Percentiles rank a stretch among this genome's conserved stretches.
Conservation (phyloP, 495 filamentous ascomycete species). For the Evernia prunastri region DNA sequence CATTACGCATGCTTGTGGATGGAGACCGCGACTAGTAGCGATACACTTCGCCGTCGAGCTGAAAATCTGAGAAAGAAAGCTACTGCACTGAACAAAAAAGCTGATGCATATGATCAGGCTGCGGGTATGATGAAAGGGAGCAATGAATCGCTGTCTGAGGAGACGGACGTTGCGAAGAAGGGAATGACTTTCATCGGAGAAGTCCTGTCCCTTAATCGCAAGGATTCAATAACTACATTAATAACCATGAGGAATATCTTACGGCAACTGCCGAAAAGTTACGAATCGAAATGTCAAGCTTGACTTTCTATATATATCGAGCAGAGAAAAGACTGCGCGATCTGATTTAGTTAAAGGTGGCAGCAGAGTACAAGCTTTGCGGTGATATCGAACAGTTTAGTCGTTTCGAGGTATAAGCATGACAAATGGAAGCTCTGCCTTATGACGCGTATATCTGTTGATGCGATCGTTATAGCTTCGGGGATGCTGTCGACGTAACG, state of each 20-base stretch:
- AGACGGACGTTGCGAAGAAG: too few relatives aligned
- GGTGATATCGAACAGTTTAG: not conserved
- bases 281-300: not conserved
- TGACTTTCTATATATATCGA: not conserved
- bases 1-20: too few relatives aligned
- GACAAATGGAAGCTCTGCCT: not conserved
- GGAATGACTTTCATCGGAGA: not conserved
- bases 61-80: too few relatives aligned
- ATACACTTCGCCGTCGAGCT: too few relatives aligned
- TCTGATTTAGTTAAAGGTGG: not conserved
- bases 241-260: not conserved
- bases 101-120: too few relatives aligned
- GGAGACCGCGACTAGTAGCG: not conserved
- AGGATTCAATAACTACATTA: not conserved
- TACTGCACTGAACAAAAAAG: too few relatives aligned
- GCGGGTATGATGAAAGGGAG: too few relatives aligned
- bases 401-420: not conserved
- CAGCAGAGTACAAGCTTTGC: too few relatives aligned
- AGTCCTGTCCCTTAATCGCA: not conserved
- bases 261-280: not conserved
- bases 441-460: not conserved
- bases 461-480: not conserved
- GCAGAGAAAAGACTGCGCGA: not conserved
- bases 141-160: too few relatives aligned
- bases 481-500: not conserved